Evolutionary conservation across 164 flowering plant genomes (phyloP), one percentile per base, ranked within the genome.

Genomic region (Vitis cinerea): DNA sequence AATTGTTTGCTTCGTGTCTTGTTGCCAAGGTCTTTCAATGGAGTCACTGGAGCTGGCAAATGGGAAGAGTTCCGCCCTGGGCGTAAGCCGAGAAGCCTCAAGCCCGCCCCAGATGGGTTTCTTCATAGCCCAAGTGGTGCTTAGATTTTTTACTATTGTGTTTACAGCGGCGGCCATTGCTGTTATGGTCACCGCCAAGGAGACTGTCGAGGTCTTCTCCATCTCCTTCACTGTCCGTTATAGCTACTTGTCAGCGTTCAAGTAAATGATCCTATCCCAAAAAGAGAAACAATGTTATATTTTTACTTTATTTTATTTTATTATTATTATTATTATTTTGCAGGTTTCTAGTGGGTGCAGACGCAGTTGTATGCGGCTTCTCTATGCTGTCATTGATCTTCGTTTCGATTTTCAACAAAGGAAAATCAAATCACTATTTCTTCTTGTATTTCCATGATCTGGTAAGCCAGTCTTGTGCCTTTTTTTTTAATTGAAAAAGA

Each of bases 281-380:
- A 50, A 23, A 31, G 1, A 31, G 44, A 37, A 37, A 37, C 44
- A 37, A 4, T 37, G 4, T 0, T 37, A 37, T 2, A 37, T 37
- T 37, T 0, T 37, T 37, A 37, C 0, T 53, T 13, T 14, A 31
- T 16, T n/a, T 61, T 3, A 3, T 48, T 44, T 12, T 0, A 4
- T 59, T 17, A 1, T 17, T 16, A 29, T n/a, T 60, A 50, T 68
- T 15, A 12, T 14, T 23, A 0, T 12, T 14, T 66, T 23, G 30
- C 83, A 90, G 93, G 85, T 88, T 76, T 77, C 72, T 84, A 67
- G 74, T 86, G 8, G 77, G 63, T 17, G 79, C 75, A 9, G 76
- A 86, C 59, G 69, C 68, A 1, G 63, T 75, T 3, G 80, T 83
- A 19, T 77, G 87, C 59, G 71, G 54, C 59, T 74, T 78, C 56